phyloP scores from a whole-genome alignment of 1,284 basidiomycete species.

The Marasmius fiardii region DNA sequence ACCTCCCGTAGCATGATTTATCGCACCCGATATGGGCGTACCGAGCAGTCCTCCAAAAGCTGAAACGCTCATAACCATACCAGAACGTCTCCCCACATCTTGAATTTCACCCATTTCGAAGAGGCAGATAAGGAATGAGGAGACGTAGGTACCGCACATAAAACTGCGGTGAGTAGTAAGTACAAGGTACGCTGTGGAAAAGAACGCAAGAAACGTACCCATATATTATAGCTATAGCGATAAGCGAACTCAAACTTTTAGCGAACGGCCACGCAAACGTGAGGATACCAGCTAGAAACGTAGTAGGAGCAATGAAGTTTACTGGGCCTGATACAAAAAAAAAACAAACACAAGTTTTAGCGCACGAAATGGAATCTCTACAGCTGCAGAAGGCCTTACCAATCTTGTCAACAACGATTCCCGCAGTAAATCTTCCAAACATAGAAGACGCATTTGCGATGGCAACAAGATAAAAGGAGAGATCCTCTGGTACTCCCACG shows the following conservation, averaged over 20 bases:
- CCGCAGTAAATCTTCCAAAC: slow-evolving; percentile 34
- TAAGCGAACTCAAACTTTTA: slow-evolving; percentile 23
- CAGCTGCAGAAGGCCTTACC: slow-evolving; percentile 22
- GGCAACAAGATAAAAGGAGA: slow-evolving; percentile 43
- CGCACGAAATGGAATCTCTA: background rate
- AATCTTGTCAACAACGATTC: slow-evolving; percentile 33
- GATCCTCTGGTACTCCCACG: slow-evolving; percentile 31
- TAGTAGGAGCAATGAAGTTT: slow-evolving; percentile 39
- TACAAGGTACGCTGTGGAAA: background rate
- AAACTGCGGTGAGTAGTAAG: slow-evolving; percentile 24
- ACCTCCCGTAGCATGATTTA: slow-evolving; percentile 30
- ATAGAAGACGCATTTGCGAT: slow-evolving; percentile 40
- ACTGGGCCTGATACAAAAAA: slow-evolving; percentile 31
- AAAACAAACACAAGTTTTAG: too few species aligned
- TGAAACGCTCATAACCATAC: slow-evolving; percentile 43
- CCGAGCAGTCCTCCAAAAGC: slow-evolving; percentile 35
- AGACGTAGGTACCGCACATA: slow-evolving; percentile 39
- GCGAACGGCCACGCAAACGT: slow-evolving; percentile 44
- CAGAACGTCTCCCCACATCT: slow-evolving; percentile 45
- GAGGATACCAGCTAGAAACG: slow-evolving; percentile 32
- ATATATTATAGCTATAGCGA: slow-evolving; percentile 35
- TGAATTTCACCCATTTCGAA: slow-evolving; percentile 40
- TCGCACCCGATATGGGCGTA: slow-evolving; percentile 46
- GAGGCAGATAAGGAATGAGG: slow-evolving; percentile 36
- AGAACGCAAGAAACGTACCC: slow-evolving; percentile 23